Conservation (phyloP, 306 rosid genomes). For the Corylus heterophylla region DNA sequence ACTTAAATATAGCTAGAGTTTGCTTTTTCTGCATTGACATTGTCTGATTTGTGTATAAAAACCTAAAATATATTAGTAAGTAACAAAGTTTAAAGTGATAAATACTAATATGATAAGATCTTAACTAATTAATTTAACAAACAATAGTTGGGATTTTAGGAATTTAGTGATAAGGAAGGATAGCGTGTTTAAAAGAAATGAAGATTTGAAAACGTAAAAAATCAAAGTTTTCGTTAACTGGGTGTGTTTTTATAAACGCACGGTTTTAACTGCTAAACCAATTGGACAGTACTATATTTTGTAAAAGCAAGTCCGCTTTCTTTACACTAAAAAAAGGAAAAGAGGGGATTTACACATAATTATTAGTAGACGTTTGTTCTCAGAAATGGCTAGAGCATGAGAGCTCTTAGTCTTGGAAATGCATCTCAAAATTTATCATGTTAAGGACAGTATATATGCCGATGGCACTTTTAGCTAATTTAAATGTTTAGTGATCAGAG, state of each 20-base stretch:
- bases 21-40: constrained; percentile 22
- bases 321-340: no score
- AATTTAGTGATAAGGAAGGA: no score
- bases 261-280: no score
- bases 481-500: background rate
- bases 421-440: constrained; percentile 40
- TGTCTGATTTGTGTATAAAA: constrained; percentile 24
- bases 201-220: no score
- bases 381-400: constrained; percentile 34
- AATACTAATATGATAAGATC: no score
- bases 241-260: no score
- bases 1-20: constrained; percentile 39
- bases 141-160: no score
- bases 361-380: background rate
- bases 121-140: no score
- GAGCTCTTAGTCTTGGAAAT: constrained; percentile 46
- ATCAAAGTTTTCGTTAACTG: no score
- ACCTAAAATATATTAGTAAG: constrained; percentile 17
- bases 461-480: constrained; percentile 37
- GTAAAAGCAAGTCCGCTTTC: no score
- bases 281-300: no score
- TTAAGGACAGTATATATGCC: constrained; percentile 47
- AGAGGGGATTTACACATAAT: background rate
- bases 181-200: no score
- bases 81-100: background rate